Percentiles rank a stretch among this genome's conserved stretches.
Conservation (phyloP, 2,329 filamentous ascomycete genomes). For the Clonostachys rosea region DNA sequence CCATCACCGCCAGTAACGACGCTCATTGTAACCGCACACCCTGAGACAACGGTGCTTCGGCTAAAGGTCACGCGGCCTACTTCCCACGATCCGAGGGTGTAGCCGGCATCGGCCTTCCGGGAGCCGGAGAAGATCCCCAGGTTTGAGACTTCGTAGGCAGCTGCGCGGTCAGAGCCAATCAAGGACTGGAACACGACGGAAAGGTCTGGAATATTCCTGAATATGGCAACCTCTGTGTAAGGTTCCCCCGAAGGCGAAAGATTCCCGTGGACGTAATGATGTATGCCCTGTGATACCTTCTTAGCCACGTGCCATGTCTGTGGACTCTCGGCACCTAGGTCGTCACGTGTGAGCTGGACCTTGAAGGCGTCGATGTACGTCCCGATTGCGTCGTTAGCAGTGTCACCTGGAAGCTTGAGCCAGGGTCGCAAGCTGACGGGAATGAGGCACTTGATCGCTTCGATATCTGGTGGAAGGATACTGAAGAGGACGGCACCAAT, state of each 20-base stretch:
- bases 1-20: constrained; percentile 36
- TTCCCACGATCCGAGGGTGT: constrained; percentile 3
- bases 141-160: constrained; percentile 38
- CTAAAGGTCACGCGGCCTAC: constrained; percentile 36
- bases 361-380: constrained; percentile 7
- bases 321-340: background rate
- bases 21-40: constrained; percentile 27
- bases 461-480: constrained; percentile 4
- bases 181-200: constrained; percentile 25
- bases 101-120: constrained; percentile 6
- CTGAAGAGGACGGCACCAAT: constrained; percentile 5
- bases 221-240: constrained; percentile 16
- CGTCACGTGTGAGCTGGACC: constrained; percentile 2
- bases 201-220: constrained; percentile 32
- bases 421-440: constrained; percentile 9
- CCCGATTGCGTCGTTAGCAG: constrained; percentile 4
- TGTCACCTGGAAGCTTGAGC: constrained; percentile 3
- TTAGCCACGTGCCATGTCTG: too few relatives aligned
- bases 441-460: constrained; percentile 8
- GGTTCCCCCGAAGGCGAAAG: constrained; percentile 9
- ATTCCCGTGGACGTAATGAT: constrained; percentile 3
- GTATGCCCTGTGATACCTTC: too few relatives aligned
- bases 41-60: constrained; percentile 30
- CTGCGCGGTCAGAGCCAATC: constrained; percentile 26
- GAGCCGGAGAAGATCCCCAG: constrained; percentile 25